Base-by-base conservation (phyloP, 1,284 basidiomycete species). In the Tilletia walkeri region DNA sequence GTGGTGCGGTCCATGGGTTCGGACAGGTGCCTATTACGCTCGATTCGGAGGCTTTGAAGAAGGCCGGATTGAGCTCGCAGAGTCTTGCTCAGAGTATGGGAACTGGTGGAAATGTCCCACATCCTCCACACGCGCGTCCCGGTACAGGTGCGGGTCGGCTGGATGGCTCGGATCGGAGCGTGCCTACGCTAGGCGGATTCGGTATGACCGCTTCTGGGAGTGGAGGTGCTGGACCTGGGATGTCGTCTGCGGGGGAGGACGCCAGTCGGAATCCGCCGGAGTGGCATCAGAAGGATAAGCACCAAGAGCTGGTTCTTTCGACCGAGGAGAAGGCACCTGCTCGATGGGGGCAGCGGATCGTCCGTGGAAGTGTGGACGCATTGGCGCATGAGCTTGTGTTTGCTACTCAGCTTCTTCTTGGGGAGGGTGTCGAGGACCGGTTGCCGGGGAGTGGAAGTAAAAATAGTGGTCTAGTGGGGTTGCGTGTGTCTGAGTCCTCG, bases 371-470 rank as follows among this genome's bases (percentile, higher is more conserved):
- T 14, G 24, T 73, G 36, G 66, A 74, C 2, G 78, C 80, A 1
- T 67, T 83, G 39, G 81, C 78, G 14, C 76, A 83, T 72, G 82
- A 83, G 68, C 72, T 78, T 41, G 80, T 83, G 38, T 76, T 75
- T 54, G 79, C 72, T 0, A 80, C 80, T 4, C 82, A 83, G 56
- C 20, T 56, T 5, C 12, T 56, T 12, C n/a, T 56, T 14, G 34
- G n/a, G 12, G 24, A 56, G 54, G 24, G 9, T 9, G 41, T 14
- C 14, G 41, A 45, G 6, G 41, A 7, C 9, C 41, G 41, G 41
- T 14, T 45, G 41, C 41, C 41, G 6, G 59, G 34, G 38, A 34
- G 47, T 36, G 24, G n/a, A 41, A 67, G 30, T 34, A 24, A 34
- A 12, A 30, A 3, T 24, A 12, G 20, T 20, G 20, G 54, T 34